A percentile compares a stretch with the other conserved stretches of the same genome.
phyloP scores from a whole-genome alignment of 495 filamentous ascomycete species.

The Aspergillus nanangensis region DNA sequence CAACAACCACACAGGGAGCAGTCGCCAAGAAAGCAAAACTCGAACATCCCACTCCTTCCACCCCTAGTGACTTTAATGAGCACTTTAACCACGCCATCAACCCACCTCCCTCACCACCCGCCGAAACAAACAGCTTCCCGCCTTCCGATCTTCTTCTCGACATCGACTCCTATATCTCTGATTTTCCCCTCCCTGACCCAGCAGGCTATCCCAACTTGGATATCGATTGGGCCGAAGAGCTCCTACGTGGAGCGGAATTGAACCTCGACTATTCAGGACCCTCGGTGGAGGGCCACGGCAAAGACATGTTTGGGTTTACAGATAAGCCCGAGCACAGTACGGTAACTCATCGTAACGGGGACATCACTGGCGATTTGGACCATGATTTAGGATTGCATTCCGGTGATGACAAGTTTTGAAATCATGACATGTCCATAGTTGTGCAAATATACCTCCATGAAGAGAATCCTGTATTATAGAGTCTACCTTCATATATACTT shows the following conservation, averaged over 20 bases:
- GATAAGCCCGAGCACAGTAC: constrained; percentile 9
- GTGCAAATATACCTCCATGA: no score
- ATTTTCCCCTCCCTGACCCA: constrained; percentile 7
- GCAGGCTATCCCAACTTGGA: constrained; percentile 10
- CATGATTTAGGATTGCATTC: constrained; percentile 32
- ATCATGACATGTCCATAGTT: not conserved
- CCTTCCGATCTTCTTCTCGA: constrained; percentile 23
- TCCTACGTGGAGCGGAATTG: constrained; percentile 24
- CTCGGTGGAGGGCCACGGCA: constrained; percentile 7
- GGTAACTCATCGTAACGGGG: constrained; percentile 6
- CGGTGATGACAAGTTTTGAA: constrained; percentile 35
- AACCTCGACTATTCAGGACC: constrained; percentile 7
- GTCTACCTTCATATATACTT: no score
- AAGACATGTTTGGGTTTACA: constrained; percentile 26
- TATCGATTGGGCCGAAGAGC: constrained; percentile 34
- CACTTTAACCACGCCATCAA: constrained; percentile 15
- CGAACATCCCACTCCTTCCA: constrained; percentile 16
- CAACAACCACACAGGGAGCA: constrained; percentile 3
- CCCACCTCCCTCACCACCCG: not conserved
- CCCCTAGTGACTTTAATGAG: constrained; percentile 26
- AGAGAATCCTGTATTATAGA: no score
- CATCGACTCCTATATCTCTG: constrained; percentile 23
- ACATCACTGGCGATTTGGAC: constrained; percentile 43
- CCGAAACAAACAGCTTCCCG: constrained; percentile 20
- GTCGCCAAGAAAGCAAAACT: constrained; percentile 1